phyloP scores from a whole-genome alignment of 1,284 basidiomycete species.

The Fistulinella cinereoalba region DNA sequence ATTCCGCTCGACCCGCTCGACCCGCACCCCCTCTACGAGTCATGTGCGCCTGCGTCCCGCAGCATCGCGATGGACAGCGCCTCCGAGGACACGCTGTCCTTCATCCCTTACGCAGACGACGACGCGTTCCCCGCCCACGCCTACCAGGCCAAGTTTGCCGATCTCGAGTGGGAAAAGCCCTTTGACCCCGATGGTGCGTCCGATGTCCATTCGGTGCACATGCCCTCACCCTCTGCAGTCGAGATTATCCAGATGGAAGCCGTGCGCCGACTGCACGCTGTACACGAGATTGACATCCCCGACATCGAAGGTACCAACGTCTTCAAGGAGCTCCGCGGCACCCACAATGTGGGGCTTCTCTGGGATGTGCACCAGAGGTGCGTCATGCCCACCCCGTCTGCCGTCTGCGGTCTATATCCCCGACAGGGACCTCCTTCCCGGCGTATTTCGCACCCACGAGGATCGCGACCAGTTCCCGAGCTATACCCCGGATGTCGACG shows the following conservation, averaged over 20 bases:
- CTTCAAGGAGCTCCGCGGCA: conserved; percentile 19
- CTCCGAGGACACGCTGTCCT: conserved; percentile 43
- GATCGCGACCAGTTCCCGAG: too few relatives aligned
- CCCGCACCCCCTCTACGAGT: conserved; percentile 46
- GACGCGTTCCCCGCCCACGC: conserved; percentile 38
- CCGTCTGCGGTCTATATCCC: too few relatives aligned
- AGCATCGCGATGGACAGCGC: conserved; percentile 41
- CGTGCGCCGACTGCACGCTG: conserved; percentile 35
- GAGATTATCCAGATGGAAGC: conserved; percentile 49
- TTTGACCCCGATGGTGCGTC: conserved; percentile 54
- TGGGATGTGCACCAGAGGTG: conserved; percentile 38
- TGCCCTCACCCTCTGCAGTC: too few relatives aligned
- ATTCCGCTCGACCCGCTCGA: conserved; percentile 16
- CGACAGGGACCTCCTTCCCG: too few relatives aligned
- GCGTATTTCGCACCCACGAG: too few relatives aligned
- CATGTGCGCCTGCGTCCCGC: conserved; percentile 44
- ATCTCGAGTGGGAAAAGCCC: conserved; percentile 46
- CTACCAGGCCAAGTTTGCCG: conserved; percentile 39
- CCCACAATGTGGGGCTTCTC: conserved; percentile 29
- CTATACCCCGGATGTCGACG: conserved; percentile 20
- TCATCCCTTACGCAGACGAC: conserved; percentile 57
- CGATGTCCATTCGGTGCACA: too few relatives aligned
- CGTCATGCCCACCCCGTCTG: too few relatives aligned
- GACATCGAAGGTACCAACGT: conserved; percentile 35
- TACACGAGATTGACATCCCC: conserved; percentile 31